Evolutionary conservation across 2,329 filamentous ascomycete species (phyloP).

Genomic region (Fusarium oxysporum): DNA sequence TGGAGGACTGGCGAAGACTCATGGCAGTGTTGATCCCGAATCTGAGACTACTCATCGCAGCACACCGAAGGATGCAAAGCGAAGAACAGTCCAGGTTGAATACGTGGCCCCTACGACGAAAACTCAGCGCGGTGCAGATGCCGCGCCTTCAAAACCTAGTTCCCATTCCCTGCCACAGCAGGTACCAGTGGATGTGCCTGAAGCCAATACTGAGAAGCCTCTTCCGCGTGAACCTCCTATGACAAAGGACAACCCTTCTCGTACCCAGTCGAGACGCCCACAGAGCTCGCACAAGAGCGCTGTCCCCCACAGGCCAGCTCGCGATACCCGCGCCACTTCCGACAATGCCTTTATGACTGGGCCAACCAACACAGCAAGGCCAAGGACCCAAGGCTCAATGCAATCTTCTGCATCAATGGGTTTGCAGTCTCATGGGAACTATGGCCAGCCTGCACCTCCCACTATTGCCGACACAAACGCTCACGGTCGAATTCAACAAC

Average conservation of each 20-base stretch:
- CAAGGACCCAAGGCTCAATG: conserved; percentile 86
- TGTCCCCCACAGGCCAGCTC: conserved; percentile 42
- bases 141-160: conserved; percentile 41
- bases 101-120: conserved; percentile 93
- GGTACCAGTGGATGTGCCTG: conserved; percentile 57
- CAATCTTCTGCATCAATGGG: conserved; percentile 76
- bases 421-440: conserved; percentile 70
- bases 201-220: conserved; percentile 64
- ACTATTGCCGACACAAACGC: conserved; percentile 89
- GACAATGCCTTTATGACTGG: conserved; percentile 59
- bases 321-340: conserved; percentile 53
- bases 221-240: conserved; percentile 68
- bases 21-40: conserved; percentile 78
- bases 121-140: conserved; percentile 75
- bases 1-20: conserved; percentile 77
- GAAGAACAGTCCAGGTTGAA: conserved; percentile 95
- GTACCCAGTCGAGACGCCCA: conserved; percentile 56
- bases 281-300: conserved; percentile 59
- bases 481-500: conserved; percentile 90
- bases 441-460: conserved; percentile 89
- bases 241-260: conserved; percentile 56
- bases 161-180: conserved; percentile 52
- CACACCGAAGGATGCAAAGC: conserved; percentile 86
- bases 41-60: conserved; percentile 67
- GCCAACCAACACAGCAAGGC: conserved; percentile 64